Conservation (phyloP, 306 rosid species). For the Rubus idaeus region DNA sequence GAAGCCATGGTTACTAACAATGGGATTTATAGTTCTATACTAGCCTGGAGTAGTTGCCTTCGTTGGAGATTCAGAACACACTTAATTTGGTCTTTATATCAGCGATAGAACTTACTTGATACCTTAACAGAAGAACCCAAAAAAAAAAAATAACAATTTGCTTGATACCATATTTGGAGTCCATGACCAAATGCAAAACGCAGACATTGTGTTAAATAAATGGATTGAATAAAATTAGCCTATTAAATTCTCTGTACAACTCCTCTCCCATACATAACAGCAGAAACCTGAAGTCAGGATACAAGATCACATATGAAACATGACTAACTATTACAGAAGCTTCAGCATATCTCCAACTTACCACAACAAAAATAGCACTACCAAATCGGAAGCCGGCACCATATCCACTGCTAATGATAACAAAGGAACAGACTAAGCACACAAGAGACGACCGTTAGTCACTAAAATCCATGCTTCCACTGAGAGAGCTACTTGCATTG, state of each 20-base stretch:
- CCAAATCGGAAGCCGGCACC: constrained; percentile 3
- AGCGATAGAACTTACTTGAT: not conserved
- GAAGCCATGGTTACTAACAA: too few relatives aligned
- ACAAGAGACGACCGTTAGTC: constrained; percentile 42
- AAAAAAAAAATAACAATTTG: too few relatives aligned
- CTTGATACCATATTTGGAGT: too few relatives aligned
- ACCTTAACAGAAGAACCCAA: too few relatives aligned
- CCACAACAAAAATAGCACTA: constrained; percentile 1
- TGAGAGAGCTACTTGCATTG: constrained; percentile 75
- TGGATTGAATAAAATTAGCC: constrained; percentile 1
- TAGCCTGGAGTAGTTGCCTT: too few relatives aligned
- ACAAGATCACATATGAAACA: not conserved
- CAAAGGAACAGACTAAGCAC: not conserved
- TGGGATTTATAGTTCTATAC: too few relatives aligned
- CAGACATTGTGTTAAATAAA: constrained; percentile 3
- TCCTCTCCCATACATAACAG: not conserved
- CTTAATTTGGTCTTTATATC: not conserved
- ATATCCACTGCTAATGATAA: not conserved
- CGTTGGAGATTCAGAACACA: not conserved
- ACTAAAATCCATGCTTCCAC: constrained; percentile 82
- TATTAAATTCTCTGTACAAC: not conserved
- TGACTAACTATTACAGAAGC: constrained; percentile 10
- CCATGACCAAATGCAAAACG: not conserved
- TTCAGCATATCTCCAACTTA: not conserved
- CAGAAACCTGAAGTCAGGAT: constrained; percentile 13